phyloP scores from a whole-genome alignment of 768 basidiomycete genomes.

The Hypholoma sublateritium region DNA sequence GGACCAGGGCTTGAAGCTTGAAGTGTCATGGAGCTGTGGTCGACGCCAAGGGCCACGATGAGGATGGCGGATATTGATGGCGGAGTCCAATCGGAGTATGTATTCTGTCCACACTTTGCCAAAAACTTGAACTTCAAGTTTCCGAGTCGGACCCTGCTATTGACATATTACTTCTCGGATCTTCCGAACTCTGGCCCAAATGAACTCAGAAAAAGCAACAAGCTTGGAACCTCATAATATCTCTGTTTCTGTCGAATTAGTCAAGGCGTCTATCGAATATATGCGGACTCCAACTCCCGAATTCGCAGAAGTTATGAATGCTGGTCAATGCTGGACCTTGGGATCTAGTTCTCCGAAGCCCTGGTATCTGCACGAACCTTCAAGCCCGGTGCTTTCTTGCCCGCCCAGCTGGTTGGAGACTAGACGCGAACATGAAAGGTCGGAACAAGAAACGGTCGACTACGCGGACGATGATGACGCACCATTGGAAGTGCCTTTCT shows the following conservation, averaged over 20 bases:
- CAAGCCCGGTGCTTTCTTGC: slow-evolving; percentile 6
- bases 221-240: no score
- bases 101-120: no score
- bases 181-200: no score
- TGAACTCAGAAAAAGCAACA: no score
- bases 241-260: not conserved
- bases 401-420: slow-evolving; percentile 1
- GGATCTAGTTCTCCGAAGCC: not conserved
- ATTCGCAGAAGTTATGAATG: not conserved
- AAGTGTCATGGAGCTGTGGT: no score
- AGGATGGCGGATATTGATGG: no score
- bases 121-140: no score
- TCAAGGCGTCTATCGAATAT: slow-evolving; percentile 9
- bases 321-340: not conserved
- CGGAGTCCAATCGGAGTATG: no score
- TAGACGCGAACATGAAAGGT: not conserved
- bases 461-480: not conserved
- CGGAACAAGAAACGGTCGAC: not conserved
- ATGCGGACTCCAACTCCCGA: slow-evolving; percentile 11
- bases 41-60: no score
- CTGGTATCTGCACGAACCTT: not conserved
- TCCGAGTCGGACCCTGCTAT: no score
- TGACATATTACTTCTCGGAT: no score
- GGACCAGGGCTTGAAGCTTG: no score
- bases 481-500: slow-evolving; percentile 10